These are phyloP conservation scores for Sextonia rubra DNA, from an alignment of 164 flowering plant species.

Conservation along the genomic window DNA sequence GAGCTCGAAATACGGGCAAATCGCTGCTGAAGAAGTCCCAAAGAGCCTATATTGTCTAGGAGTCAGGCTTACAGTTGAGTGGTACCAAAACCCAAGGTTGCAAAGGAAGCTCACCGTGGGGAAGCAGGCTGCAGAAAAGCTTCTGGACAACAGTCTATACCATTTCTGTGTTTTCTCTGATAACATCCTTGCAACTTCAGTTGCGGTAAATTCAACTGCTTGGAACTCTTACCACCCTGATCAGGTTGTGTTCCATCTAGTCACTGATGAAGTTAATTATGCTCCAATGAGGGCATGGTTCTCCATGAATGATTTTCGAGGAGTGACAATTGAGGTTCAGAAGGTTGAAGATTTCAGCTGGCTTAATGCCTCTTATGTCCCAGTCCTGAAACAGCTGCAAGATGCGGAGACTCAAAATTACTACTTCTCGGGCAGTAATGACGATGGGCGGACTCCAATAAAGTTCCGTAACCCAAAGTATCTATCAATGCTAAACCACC, in stretches of 20 bases:
- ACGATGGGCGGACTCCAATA: constrained; percentile 53
- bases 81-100: constrained; percentile 45
- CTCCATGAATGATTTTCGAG: constrained; percentile 50
- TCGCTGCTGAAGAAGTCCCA: constrained; percentile 87
- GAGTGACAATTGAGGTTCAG: constrained; percentile 72
- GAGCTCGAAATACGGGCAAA: constrained; percentile 73
- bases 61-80: constrained; percentile 55
- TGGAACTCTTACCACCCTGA: constrained; percentile 53
- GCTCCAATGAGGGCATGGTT: constrained; percentile 92
- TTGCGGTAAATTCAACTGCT: constrained; percentile 78
- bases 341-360: constrained; percentile 74
- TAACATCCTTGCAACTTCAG: constrained; percentile 82
- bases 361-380: constrained; percentile 90
- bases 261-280: constrained; percentile 77
- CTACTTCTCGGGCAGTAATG: constrained; percentile 64
- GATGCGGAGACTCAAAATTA: constrained; percentile 70
- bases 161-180: constrained; percentile 87
- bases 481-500: constrained; percentile 85
- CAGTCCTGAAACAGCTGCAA: constrained; percentile 84
- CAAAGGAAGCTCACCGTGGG: constrained; percentile 34
- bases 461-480: constrained; percentile 87
- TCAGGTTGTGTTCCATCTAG: constrained; percentile 67
- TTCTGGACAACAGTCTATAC: constrained; percentile 49
- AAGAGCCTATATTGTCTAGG: constrained; percentile 81
- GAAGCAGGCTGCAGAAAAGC: constrained; percentile 28